phyloP scores from a whole-genome alignment of 345 rosid genomes.

The Moricandia moricandioides region DNA sequence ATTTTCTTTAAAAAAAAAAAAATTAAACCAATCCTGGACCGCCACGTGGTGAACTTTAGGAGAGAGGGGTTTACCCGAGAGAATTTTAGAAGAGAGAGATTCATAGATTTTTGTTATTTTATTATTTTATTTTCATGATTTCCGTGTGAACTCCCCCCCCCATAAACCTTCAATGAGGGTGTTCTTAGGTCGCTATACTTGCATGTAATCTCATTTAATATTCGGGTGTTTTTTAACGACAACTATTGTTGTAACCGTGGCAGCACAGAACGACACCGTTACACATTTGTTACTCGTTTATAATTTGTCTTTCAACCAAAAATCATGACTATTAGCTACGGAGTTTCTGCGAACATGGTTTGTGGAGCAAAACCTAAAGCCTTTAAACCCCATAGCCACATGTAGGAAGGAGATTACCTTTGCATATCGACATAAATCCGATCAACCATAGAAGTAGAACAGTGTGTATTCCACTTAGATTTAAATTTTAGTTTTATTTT shows the following conservation, averaged over 20 bases:
- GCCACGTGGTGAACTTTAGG: too few relatives aligned
- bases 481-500: not conserved
- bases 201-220: slow-evolving; percentile 14
- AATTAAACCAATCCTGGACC: too few relatives aligned
- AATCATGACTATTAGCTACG: not conserved
- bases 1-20: too few relatives aligned
- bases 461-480: not conserved
- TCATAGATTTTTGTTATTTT: too few relatives aligned
- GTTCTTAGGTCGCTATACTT: slow-evolving; percentile 7
- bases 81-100: too few relatives aligned
- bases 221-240: slow-evolving; percentile 21
- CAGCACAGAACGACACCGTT: slow-evolving; percentile 22
- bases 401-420: not conserved
- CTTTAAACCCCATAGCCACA: not conserved
- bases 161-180: too few relatives aligned
- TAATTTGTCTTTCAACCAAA: not conserved
- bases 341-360: not conserved
- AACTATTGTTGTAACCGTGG: slow-evolving; percentile 12
- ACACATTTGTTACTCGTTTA: not conserved
- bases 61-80: too few relatives aligned
- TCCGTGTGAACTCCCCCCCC: too few relatives aligned
- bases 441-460: not conserved
- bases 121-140: too few relatives aligned
- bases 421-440: not conserved
- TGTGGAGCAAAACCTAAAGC: not conserved